Evolutionary conservation across 2,329 filamentous ascomycete species (phyloP).

Genomic region (Sphaerulina musiva): DNA sequence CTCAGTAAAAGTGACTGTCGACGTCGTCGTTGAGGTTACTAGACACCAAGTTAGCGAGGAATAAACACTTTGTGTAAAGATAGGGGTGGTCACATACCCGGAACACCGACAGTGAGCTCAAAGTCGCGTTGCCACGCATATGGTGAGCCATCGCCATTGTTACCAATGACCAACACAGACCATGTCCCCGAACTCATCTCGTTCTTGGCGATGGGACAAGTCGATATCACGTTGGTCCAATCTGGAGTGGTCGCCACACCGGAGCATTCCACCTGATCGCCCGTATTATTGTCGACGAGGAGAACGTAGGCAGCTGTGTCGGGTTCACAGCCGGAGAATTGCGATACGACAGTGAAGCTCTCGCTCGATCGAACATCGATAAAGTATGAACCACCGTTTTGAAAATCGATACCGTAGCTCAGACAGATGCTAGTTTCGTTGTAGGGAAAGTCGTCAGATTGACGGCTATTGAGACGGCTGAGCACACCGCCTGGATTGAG

Average conservation of each 20-base stretch:
- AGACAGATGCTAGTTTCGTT: conserved; percentile 20
- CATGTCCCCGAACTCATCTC: conserved; percentile 42
- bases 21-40: conserved; percentile 16
- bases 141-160: conserved; percentile 40
- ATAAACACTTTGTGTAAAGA: not conserved
- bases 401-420: conserved; percentile 37
- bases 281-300: conserved; percentile 34
- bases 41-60: not conserved
- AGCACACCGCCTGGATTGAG: not conserved
- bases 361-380: conserved; percentile 40
- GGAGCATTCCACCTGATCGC: conserved; percentile 33
- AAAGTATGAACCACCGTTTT: conserved; percentile 41
- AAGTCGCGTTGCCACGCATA: conserved; percentile 43
- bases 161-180: conserved; percentile 40
- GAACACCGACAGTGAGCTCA: conserved; percentile 33
- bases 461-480: not conserved
- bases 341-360: conserved; percentile 40
- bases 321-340: conserved; percentile 40
- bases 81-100: not conserved
- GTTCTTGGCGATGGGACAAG: conserved; percentile 40
- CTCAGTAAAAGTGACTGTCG: conserved; percentile 17
- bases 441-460: conserved; percentile 10
- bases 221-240: conserved; percentile 36
- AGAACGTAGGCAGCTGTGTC: conserved; percentile 40
- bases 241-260: conserved; percentile 38